These are phyloP conservation scores for Alnus glutinosa DNA, from an alignment of 306 rosid genomes.

Conservation along the genomic window DNA sequence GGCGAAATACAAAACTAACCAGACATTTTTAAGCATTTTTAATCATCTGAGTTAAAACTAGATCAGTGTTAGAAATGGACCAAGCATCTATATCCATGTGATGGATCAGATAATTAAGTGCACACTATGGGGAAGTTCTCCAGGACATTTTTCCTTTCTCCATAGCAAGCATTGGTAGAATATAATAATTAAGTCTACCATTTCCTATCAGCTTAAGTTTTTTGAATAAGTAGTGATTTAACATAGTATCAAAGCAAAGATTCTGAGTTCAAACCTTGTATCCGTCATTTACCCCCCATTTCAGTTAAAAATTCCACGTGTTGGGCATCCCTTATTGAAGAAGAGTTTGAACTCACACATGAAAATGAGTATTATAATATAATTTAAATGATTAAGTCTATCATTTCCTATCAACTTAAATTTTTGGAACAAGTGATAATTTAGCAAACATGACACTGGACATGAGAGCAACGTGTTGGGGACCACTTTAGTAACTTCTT, in stretches of 20 bases:
- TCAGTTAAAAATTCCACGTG: no score
- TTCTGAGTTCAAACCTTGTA: no score
- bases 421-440: background rate
- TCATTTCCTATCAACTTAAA: background rate
- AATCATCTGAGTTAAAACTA: background rate
- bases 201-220: no score
- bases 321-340: no score
- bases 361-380: no score
- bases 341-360: no score
- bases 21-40: background rate
- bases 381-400: no score
- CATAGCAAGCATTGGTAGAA: background rate
- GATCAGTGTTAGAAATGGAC: background rate
- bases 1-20: background rate
- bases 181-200: no score
- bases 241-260: no score
- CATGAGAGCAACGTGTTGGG: background rate
- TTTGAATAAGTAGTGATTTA: no score
- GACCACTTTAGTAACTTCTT: constrained; percentile 3
- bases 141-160: background rate
- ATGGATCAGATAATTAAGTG: background rate
- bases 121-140: background rate
- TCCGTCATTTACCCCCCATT: no score
- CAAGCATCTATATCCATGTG: background rate
- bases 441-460: background rate